Evolutionary conservation across 192 early-diverging fungal genomes (phyloP).

Genomic region (Podochytrium sp.): DNA sequence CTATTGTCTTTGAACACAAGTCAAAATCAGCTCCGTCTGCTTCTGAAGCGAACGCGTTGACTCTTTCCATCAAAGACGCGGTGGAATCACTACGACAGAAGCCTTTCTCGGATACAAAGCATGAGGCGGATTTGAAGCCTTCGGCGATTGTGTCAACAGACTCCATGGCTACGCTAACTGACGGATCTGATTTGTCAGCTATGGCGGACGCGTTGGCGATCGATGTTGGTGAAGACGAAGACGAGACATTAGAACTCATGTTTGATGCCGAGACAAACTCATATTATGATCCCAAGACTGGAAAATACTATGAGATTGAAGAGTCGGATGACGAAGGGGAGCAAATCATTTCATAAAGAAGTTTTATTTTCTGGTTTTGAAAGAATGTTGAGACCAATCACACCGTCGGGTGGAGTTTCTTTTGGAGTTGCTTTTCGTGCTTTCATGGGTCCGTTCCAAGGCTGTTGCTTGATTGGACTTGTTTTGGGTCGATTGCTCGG

Average conservation of each 20-base stretch:
- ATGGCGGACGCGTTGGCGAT: background rate
- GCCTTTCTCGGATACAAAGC: background rate
- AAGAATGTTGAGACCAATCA: too few species aligned
- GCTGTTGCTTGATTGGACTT: too few species aligned
- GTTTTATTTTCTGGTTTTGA: too few species aligned
- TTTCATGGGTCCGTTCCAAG: too few species aligned
- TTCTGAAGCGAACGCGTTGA: background rate
- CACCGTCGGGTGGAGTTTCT: too few species aligned
- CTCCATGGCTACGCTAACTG: too few species aligned
- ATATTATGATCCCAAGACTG: conserved; percentile 21
- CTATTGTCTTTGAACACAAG: background rate
- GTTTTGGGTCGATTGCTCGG: too few species aligned
- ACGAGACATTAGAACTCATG: conserved; percentile 27
- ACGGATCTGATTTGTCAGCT: too few species aligned
- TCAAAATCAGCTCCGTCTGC: background rate
- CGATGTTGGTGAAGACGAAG: background rate
- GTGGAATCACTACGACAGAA: background rate
- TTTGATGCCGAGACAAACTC: conserved; percentile 28
- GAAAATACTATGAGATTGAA: conserved; percentile 29
- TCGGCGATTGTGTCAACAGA: too few species aligned
- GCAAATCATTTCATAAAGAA: background rate
- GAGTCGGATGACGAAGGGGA: conserved; percentile 16
- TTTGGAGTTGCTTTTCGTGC: too few species aligned
- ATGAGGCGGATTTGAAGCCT: background rate
- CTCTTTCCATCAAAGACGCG: background rate